Evolutionary conservation across 225 moss, liverwort and hornwort genomes (phyloP), one percentile per base, ranked within the genome.

Genomic region (Thuidium tamariscinum): DNA sequence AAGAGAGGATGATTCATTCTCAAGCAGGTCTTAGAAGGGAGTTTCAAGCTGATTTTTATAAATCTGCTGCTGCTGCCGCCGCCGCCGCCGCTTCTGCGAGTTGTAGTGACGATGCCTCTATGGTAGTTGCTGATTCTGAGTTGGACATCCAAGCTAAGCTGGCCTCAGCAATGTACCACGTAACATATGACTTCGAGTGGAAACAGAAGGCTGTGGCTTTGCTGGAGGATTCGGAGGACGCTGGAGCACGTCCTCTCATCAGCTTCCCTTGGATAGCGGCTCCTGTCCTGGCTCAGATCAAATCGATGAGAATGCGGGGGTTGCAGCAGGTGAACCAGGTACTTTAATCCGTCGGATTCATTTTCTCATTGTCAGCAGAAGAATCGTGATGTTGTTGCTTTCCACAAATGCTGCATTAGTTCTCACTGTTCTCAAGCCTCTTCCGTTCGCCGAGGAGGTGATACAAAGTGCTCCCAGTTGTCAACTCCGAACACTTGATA

Each of bases 131-230:
- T 57, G 85, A 82, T 82, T 54, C 51, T 36, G 62, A 80, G 34
- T 11, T 74, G 19, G 56, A 83, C 39, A 49, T 77, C 51, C 87
- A 83, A 83, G 83, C 94, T 0, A 94, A 92, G 90, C n/a, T 89
- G 32, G 97, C 96, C 27, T 97, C 96, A 16, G 97, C 97, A 2
- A 96, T 96, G 94, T 99, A 97, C 74, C 92, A 96, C 84, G 97
- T 99, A 5, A 97, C 98, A 0, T 99, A 99, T 62, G 89, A 95
- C 72, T 92, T 25, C 3, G 83, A 89, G 26, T 99, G 95, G 94
- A 89, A 89, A 57, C 82, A 80, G 37, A 97, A 89, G 74, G 86
- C 91, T 10, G 49, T 80, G 41, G 86, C 86, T 67, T 44, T 89
- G 44, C 52, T 82, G 54, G 84, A 88, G 14, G 88, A 88, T 55